Evolutionary conservation across 176 grass and related monocot genomes (phyloP).

Genomic region (Zea mays): Zm-B73-REFERENCE-NAM-5.0 NC_050100.1:164017501-164018000

Average conservation of each 20-base stretch:
- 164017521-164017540: background rate
- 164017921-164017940: slow-evolving; percentile 1
- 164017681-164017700: background rate
- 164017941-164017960: background rate
- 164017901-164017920: background rate
- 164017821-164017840: background rate
- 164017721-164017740: background rate
- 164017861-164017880: background rate
- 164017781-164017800: background rate
- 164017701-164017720: slow-evolving; percentile 10
- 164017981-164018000: slow-evolving; percentile 4
- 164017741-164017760: background rate
- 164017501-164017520: background rate
- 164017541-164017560: background rate
- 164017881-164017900: background rate
- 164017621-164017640: background rate
- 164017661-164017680: background rate
- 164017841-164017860: background rate
- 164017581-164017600: background rate
- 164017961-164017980: background rate
- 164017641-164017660: background rate
- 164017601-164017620: slow-evolving; percentile 1
- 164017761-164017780: background rate
- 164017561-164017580: background rate
- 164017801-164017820: background rate